A percentile compares a stretch with the other conserved stretches of the same genome.
Conservation (phyloP, 2,329 filamentous ascomycete species). For the Alternaria sp. region DNA sequence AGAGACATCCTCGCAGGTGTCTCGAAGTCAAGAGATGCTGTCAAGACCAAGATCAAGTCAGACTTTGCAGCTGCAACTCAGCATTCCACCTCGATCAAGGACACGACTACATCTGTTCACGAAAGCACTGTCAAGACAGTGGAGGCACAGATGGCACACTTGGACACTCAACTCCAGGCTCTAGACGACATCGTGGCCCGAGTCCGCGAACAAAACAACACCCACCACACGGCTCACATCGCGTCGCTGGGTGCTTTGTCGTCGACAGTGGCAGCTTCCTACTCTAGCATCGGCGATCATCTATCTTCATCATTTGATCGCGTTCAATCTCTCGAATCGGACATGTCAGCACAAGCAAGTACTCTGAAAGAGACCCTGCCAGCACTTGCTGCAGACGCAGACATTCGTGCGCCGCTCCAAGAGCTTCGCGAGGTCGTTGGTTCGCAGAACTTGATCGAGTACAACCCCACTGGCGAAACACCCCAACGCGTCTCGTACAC, state of each 20-base stretch:
- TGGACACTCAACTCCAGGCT: slow-evolving; percentile 87
- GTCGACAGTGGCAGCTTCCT: slow-evolving; percentile 75
- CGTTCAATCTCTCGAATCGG: slow-evolving; percentile 72
- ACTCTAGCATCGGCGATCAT: slow-evolving; percentile 74
- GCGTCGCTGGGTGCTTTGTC: slow-evolving; percentile 73
- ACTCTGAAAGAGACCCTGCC: slow-evolving; percentile 69
- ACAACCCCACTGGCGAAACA: slow-evolving; percentile 84
- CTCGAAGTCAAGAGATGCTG: slow-evolving; percentile 74
- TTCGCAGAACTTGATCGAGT: slow-evolving; percentile 75
- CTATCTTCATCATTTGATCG: slow-evolving; percentile 74
- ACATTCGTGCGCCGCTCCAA: slow-evolving; percentile 73
- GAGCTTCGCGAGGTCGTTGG: slow-evolving; percentile 76
- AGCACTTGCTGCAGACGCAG: slow-evolving; percentile 63
- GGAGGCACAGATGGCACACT: slow-evolving; percentile 85
- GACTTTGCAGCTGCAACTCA: slow-evolving; percentile 85
- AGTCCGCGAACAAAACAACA: slow-evolving; percentile 80
- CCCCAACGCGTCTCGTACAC: slow-evolving; percentile 82
- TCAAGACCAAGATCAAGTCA: slow-evolving; percentile 84
- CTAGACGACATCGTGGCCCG: slow-evolving; percentile 90
- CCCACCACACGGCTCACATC: slow-evolving; percentile 75
- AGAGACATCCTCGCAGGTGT: slow-evolving; percentile 75
- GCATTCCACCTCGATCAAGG: slow-evolving; percentile 83
- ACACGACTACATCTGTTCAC: slow-evolving; percentile 85
- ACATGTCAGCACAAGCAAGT: slow-evolving; percentile 69
- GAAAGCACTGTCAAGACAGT: slow-evolving; percentile 90